These are phyloP conservation scores for Aspergillus ochraceus DNA, from an alignment of 2,329 filamentous ascomycete genomes.

Conservation along the genomic window DNA sequence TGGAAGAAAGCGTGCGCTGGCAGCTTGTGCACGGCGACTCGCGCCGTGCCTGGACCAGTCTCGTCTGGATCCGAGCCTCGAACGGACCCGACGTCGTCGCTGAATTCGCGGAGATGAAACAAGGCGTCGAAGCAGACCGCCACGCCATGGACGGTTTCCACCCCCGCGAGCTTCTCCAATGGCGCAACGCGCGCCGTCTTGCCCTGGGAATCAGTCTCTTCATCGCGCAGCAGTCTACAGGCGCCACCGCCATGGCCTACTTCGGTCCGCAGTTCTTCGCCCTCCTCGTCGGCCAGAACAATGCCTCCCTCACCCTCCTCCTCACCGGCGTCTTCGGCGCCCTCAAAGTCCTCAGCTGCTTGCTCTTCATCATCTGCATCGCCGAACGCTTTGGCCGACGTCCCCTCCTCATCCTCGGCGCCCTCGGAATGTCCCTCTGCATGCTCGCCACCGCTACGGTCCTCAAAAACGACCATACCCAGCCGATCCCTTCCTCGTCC, in stretches of 20 bases:
- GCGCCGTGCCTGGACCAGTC: constrained; percentile 48
- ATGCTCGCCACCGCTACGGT: constrained; percentile 51
- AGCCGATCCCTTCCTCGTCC: constrained; percentile 40
- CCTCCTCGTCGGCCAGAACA: constrained; percentile 48
- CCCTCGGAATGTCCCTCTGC: constrained; percentile 44
- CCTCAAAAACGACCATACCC: constrained; percentile 40
- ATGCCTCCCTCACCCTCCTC: constrained; percentile 46
- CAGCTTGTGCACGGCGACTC: constrained; percentile 48
- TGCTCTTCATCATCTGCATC: constrained; percentile 54
- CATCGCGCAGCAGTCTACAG: constrained; percentile 54
- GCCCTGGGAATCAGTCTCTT: constrained; percentile 50
- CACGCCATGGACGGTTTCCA: constrained; percentile 47
- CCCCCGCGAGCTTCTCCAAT: constrained; percentile 46
- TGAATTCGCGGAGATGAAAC: constrained; percentile 54
- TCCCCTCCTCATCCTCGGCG: constrained; percentile 51
- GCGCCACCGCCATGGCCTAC: constrained; percentile 56
- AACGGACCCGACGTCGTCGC: constrained; percentile 34
- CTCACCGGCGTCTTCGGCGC: constrained; percentile 56
- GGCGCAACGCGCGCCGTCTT: constrained; percentile 47
- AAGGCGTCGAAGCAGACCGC: constrained; percentile 48
- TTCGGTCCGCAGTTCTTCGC: constrained; percentile 58
- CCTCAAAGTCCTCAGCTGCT: constrained; percentile 54
- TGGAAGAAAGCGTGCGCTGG: constrained; percentile 54
- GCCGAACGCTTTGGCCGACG: constrained; percentile 55
- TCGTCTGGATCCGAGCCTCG: constrained; percentile 54